Percentiles rank a stretch among this genome's conserved stretches.
Evolutionary conservation across 768 basidiomycete genomes (phyloP).

Genomic region (Albatrellus ellisii): DNA sequence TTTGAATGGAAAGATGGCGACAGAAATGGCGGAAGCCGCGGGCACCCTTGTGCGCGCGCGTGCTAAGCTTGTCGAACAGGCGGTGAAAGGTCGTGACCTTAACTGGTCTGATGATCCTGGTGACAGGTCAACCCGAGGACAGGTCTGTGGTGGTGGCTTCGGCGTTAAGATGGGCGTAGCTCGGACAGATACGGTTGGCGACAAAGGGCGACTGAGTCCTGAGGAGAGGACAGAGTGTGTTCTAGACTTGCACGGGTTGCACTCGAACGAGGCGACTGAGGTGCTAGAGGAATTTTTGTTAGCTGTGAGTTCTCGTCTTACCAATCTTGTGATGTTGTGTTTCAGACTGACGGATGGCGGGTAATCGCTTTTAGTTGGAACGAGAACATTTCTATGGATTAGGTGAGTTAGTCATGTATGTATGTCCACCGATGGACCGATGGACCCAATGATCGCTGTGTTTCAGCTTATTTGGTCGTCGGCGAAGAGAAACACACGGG

Average conservation of each 20-base stretch:
- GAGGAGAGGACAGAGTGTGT: slow-evolving; percentile 85
- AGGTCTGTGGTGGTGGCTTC: slow-evolving; percentile 63
- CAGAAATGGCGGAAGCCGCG: slow-evolving; percentile 79
- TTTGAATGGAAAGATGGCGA: slow-evolving; percentile 80
- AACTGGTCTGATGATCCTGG: slow-evolving; percentile 76
- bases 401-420: slow-evolving; percentile 30
- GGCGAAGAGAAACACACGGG: slow-evolving; percentile 96
- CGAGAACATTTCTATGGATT: slow-evolving; percentile 80
- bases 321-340: not conserved
- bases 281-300: slow-evolving; percentile 83
- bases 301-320: slow-evolving; percentile 41
- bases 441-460: not conserved
- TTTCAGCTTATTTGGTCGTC: slow-evolving; percentile 71
- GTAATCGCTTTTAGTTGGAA: no score
- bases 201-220: slow-evolving; percentile 44
- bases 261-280: slow-evolving; percentile 87
- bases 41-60: slow-evolving; percentile 77
- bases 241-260: slow-evolving; percentile 87
- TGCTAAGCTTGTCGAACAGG: slow-evolving; percentile 59
- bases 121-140: slow-evolving; percentile 66
- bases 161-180: slow-evolving; percentile 87
- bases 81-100: slow-evolving; percentile 55
- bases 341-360: not conserved
- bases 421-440: no score
- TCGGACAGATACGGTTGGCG: slow-evolving; percentile 33